Percentiles rank a stretch among this genome's conserved stretches.
Evolutionary conservation across 148 eudicot genomes (phyloP).

Genomic region (Vaccinium macrocarpon): DNA sequence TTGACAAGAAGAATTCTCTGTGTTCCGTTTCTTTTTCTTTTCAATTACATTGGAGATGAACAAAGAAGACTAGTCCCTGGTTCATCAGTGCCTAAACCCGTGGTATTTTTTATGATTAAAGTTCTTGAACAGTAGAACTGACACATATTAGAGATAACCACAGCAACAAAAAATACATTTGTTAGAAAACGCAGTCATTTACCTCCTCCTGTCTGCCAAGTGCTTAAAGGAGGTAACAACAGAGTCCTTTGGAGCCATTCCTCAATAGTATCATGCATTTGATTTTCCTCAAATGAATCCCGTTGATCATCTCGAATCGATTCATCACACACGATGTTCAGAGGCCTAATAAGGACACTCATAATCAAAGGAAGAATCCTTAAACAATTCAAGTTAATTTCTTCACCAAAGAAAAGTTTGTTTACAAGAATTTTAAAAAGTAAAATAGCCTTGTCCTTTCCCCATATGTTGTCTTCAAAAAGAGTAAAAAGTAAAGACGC

Average conservation of each 20-base stretch:
- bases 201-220: slow-evolving; percentile 83
- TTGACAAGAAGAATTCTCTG: background rate
- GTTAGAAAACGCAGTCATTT: slow-evolving; percentile 13
- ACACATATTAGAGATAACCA: background rate
- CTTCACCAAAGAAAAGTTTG: slow-evolving; percentile 71
- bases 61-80: background rate
- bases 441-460: slow-evolving; percentile 42
- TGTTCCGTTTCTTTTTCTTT: background rate
- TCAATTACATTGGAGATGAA: background rate
- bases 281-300: slow-evolving; percentile 34
- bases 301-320: slow-evolving; percentile 28
- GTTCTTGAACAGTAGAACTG: background rate
- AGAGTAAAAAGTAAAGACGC: slow-evolving; percentile 50
- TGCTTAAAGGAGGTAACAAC: slow-evolving; percentile 54
- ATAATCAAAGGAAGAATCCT: slow-evolving; percentile 63
- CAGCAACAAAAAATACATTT: background rate
- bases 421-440: slow-evolving; percentile 53
- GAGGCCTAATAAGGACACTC: slow-evolving; percentile 54
- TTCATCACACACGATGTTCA: slow-evolving; percentile 32
- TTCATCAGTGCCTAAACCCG: background rate
- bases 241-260: slow-evolving; percentile 73
- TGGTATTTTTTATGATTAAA: background rate
- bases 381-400: slow-evolving; percentile 53
- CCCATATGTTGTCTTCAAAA: slow-evolving; percentile 63
- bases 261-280: slow-evolving; percentile 33